Evolutionary conservation across 108 stramenopile species (phyloP).

Genomic region (Mediolabrus comicus): DNA sequence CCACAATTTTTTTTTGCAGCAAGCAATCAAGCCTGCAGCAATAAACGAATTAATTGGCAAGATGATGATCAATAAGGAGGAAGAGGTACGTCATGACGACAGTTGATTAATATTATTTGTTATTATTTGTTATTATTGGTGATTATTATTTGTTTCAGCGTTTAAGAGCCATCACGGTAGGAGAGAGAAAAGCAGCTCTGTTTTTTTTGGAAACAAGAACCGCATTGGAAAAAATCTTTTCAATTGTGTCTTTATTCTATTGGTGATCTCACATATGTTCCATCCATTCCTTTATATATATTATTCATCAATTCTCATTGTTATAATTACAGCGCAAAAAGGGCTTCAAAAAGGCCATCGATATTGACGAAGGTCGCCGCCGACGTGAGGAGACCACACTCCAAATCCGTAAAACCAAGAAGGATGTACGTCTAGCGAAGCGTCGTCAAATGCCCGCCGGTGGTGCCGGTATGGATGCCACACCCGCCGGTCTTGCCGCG

Average conservation of each 20-base stretch:
- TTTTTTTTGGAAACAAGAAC: neutral
- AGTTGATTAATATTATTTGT: neutral
- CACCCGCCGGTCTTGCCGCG: conserved; percentile 75
- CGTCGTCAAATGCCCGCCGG: conserved; percentile 79
- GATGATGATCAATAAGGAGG: conserved; percentile 33
- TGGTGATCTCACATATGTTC: too few relatives aligned
- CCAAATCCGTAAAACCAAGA: conserved; percentile 97
- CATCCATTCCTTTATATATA: too few relatives aligned
- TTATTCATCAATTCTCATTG: neutral
- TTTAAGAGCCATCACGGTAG: too few relatives aligned
- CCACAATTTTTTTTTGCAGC: too few relatives aligned
- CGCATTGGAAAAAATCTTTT: conserved; percentile 1
- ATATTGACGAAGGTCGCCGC: conserved; percentile 91
- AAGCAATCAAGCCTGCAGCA: too few relatives aligned
- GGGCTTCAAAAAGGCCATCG: conserved; percentile 92
- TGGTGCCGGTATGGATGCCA: conserved; percentile 35
- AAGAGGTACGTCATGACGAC: conserved; percentile 29
- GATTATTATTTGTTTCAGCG: too few relatives aligned
- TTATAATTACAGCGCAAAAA: conserved; percentile 75
- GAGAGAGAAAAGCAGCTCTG: neutral
- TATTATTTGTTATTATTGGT: too few relatives aligned
- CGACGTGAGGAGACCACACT: conserved; percentile 95
- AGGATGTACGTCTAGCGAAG: conserved; percentile 95
- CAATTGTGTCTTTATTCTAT: neutral
- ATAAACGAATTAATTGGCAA: neutral